phyloP scores from a whole-genome alignment of 1,139 yeast species.

The Yamadazyma siamensis region DNA sequence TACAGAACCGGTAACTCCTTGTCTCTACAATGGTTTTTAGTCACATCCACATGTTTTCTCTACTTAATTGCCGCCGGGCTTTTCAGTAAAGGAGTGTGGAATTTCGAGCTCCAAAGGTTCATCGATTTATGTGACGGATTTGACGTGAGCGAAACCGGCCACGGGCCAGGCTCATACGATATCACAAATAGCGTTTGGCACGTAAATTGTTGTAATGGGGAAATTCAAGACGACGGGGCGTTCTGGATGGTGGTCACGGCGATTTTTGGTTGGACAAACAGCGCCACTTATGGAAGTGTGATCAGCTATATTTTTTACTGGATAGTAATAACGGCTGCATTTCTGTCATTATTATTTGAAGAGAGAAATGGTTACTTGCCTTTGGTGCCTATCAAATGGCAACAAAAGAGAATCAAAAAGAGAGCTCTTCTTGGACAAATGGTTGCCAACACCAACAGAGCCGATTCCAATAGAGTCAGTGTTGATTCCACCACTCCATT shows the following conservation, averaged over 20 bases:
- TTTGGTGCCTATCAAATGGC: conserved; percentile 57
- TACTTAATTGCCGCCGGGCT: conserved; percentile 46
- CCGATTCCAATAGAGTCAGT: conserved; percentile 20
- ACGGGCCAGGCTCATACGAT: conserved; percentile 48
- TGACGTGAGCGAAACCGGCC: conserved; percentile 47
- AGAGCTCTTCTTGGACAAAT: conserved; percentile 15
- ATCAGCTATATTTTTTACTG: conserved; percentile 36
- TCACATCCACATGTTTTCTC: conserved; percentile 38
- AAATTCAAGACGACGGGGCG: conserved; percentile 41
- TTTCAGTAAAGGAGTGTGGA: conserved; percentile 47
- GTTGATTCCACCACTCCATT: conserved; percentile 30
- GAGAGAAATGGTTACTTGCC: conserved; percentile 66
- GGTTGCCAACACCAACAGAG: not conserved
- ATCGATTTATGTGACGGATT: conserved; percentile 41
- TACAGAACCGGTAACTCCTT: conserved; percentile 43
- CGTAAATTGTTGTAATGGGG: conserved; percentile 47
- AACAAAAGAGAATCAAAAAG: conserved; percentile 52
- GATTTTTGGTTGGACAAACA: conserved; percentile 47
- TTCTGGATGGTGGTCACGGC: conserved; percentile 47
- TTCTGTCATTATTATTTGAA: conserved; percentile 41
- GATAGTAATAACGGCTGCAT: conserved; percentile 25
- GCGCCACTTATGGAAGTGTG: conserved; percentile 48
- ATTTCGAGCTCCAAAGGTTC: conserved; percentile 40
- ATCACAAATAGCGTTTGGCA: conserved; percentile 42
- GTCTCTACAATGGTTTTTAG: conserved; percentile 39